Percentiles rank a stretch among this genome's conserved stretches.
phyloP scores from a whole-genome alignment of 2,329 filamentous ascomycete species.

The Sodiomyces alkalinus region DNA sequence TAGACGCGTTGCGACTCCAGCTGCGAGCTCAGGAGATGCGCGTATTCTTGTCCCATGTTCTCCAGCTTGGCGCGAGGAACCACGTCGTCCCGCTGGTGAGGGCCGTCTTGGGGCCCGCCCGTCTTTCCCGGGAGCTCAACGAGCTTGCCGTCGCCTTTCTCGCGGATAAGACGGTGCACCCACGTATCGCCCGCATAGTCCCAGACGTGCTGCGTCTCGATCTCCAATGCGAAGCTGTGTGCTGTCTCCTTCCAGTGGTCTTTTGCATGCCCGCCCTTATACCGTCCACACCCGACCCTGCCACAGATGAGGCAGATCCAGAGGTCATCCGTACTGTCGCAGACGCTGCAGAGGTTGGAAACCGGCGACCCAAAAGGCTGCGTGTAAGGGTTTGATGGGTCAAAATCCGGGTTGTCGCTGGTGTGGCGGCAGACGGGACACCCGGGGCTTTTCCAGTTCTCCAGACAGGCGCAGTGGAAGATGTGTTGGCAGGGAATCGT shows the following conservation, averaged over 20 bases:
- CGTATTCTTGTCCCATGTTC: constrained; percentile 85
- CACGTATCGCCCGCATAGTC: constrained; percentile 93
- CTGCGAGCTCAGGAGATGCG: constrained; percentile 81
- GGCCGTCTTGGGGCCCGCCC: constrained; percentile 13
- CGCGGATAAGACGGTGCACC: constrained; percentile 88
- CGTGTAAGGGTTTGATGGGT: constrained; percentile 32
- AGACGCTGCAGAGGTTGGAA: constrained; percentile 66
- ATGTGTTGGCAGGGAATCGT: constrained; percentile 97
- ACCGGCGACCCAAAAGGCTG: constrained; percentile 42
- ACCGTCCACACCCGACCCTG: constrained; percentile 82
- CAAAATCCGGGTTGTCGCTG: constrained; percentile 26
- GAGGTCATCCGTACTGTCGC: constrained; percentile 65
- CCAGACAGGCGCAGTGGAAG: constrained; percentile 90
- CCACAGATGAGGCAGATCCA: constrained; percentile 96
- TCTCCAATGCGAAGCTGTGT: constrained; percentile 85
- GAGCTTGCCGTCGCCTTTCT: constrained; percentile 82
- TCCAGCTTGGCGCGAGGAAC: constrained; percentile 56
- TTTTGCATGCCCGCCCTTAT: constrained; percentile 87
- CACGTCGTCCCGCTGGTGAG: constrained; percentile 35
- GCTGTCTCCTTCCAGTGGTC: constrained; percentile 81
- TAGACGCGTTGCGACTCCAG: constrained; percentile 86
- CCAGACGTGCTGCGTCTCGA: constrained; percentile 92
- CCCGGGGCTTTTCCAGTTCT: constrained; percentile 89
- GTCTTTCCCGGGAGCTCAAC: constrained; percentile 64
- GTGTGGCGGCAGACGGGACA: constrained; percentile 94